Evolutionary conservation across 805 yeast species (phyloP), one percentile per base, ranked within the genome.

Genomic region (Starmerella apis): DNA sequence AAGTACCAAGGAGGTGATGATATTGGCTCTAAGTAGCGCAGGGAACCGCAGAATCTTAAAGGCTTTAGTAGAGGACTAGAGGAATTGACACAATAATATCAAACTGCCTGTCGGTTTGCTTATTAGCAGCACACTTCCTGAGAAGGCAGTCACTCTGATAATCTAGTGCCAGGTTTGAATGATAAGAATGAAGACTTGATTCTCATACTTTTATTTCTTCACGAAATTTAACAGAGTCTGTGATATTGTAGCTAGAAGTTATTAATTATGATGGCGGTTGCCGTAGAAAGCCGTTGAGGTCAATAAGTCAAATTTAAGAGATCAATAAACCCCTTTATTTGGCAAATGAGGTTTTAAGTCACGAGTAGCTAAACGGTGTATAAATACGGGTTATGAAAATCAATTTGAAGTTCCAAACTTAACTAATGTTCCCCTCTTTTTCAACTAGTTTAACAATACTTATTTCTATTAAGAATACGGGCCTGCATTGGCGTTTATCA

Each of bases 211-310:
- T n/a, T n/a, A n/a, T n/a, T n/a, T n/a, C n/a, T 13, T 23, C 47
- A 4, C 49, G 50, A 18, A 35, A 42, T 13, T 11, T 50, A 2
- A 44, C 37, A 8, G 54, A 50, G 22, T 45, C 48, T 8, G 25
- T 53, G 9, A 16, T 53, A 22, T 30, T 41, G 11, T 54, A 53
- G 19, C 19, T 53, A 7, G 50, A 50, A 23, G 56, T 43, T 13
- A 33, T 53, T 24, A 54, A 54, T 11, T 27, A 39, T 11, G 46
- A 42, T 51, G 44, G 44, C 22, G 25, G 33, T 2, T 14, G 20
- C 18, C 11, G 43, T 4, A 18, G 18, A 8, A 35, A 35, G 7
- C 22, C 32, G 6, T 23, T 42, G 5, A 45, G 35, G 35, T 35
- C 48, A 3, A 4, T 25, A 3, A 28, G 27, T 4, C 13, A 20